A percentile compares a stretch with the other conserved stretches of the same genome.
Conservation (phyloP, 2,329 filamentous ascomycete genomes). For the Mycogone perniciosa region DNA sequence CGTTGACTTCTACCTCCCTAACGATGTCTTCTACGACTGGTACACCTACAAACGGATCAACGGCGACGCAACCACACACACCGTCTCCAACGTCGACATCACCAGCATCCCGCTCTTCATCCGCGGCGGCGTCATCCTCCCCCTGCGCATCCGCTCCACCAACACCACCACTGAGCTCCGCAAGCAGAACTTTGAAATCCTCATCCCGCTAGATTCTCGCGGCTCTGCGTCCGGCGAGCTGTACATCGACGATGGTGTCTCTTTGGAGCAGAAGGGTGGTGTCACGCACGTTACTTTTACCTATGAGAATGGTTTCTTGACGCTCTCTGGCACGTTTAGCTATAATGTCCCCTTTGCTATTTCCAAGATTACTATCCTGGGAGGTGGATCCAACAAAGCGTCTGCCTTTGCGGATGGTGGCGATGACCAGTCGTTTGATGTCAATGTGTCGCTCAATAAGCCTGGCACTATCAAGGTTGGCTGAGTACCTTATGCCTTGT, state of each 20-base stretch:
- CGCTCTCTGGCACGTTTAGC: constrained; percentile 46
- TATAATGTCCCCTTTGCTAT: constrained; percentile 41
- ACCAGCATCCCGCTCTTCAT: constrained; percentile 60
- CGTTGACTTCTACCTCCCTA: constrained; percentile 43
- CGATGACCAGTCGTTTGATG: constrained; percentile 17
- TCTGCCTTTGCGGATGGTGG: not conserved
- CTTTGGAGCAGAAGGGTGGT: constrained; percentile 45
- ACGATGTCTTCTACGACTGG: constrained; percentile 46
- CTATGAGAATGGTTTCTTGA: constrained; percentile 49
- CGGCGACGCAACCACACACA: constrained; percentile 34
- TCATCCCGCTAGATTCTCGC: constrained; percentile 58
- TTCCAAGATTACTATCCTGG: constrained; percentile 45
- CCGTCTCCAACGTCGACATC: constrained; percentile 30
- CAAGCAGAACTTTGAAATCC: constrained; percentile 60
- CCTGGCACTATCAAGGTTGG: constrained; percentile 11
- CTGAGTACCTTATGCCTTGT: not conserved
- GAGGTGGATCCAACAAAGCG: constrained; percentile 16
- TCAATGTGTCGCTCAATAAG: constrained; percentile 19
- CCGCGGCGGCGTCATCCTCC: constrained; percentile 59
- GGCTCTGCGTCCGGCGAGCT: constrained; percentile 60
- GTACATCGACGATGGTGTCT: constrained; percentile 74
- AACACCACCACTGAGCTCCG: constrained; percentile 61
- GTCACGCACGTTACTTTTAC: constrained; percentile 53
- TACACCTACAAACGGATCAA: constrained; percentile 41
- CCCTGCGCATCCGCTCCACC: constrained; percentile 47